Evolutionary conservation across 2,329 filamentous ascomycete genomes (phyloP), one percentile per base, ranked within the genome.

Genomic region (Pseudogymnoascus sp.): DNA sequence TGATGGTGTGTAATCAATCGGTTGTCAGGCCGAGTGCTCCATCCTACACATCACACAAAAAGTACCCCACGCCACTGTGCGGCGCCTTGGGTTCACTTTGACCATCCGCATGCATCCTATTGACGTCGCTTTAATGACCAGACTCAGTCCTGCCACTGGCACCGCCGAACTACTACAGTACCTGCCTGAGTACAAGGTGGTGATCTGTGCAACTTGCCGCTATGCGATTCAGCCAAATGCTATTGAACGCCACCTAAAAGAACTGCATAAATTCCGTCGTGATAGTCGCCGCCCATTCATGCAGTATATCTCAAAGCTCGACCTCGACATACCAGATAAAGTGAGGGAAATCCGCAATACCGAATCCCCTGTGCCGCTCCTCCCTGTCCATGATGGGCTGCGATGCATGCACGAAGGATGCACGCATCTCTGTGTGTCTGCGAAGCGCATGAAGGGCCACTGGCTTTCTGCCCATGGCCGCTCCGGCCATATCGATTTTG

Each of bases 401-500:
- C 43, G 35, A 43, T 74, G 71, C 65, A 56, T 33, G 28, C 66
- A 66, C 26, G 8, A 65, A 1, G 65, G 65, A 7, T 75, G 73
- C 50, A 16, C 50, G 6, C 69, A 74, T 65, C 66, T 74, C 2
- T 74, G 72, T 60, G 62, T 69, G 1, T 69, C 72, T 0, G 66
- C 50, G n/a, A 75, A 75, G 65, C 68, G 73, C 5, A 75, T 74
- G 73, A 72, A 71, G 60, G 66, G 63, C 24, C 73, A 75, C 61
- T 74, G 71, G 72, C 22, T 66, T 3, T 63, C 68, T 16, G 56
- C 61, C 3, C 73, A 72, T 62, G 64, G 65, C 7, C 26, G 61
- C 28, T 61, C 65, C 4, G 68, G 68, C 0, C 24, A 61, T 6
- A 35, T 41, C 8, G 63, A 24, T n/a, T 6, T 38, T 3, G 67